Base-by-base conservation (phyloP, 2,329 filamentous ascomycete species). In the Blumeria graminis region DNA sequence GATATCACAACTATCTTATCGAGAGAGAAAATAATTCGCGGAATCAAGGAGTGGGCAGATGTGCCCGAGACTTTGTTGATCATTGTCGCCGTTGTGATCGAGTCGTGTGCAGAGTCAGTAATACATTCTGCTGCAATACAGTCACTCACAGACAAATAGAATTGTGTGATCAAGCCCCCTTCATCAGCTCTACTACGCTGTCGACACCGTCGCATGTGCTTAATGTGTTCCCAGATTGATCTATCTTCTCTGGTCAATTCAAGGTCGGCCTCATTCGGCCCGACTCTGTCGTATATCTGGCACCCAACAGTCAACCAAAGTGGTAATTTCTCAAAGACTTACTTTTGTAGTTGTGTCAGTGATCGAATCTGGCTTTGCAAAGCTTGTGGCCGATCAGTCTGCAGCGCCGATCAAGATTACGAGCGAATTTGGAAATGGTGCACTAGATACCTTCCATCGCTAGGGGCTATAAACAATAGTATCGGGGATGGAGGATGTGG, bases 401-500 rank as follows among this genome's bases (percentile, higher is more conserved):
- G 77, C 28, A 73, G 70, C 41, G 71, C 74, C 18, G 78, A 82
- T 62, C 69, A 72, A 55, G 75, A 80, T 57, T 82, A 82, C 59
- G 72, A 74, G 63, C 69, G 73, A 3, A 86, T 89, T 56, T 95
- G 89, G 88, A 84, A 80, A 59, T 95, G 89, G 89, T 81, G 89
- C 55, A 86, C 79, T 43, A 80, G 86, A 28, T 95, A 94, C 67
- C 82, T 82, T 39, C 84, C 86, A 61, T 80, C 86, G 0, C 83
- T 89, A 2, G 81, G 80, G 18, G 86, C 86, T 1, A 74, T 93
- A 0, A 87, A 88, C 28, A 89, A 85, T 0, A 89, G 89, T 5
- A 86, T 94, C 34, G 87, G 88, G 46, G 86, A 94, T 62, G 88
- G 87, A 35, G 82, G 88, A 63, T 82, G 90, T 62, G 89, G 88